Conservation (phyloP, 176 grass and related monocot species). For the Musa itinerans region DNA sequence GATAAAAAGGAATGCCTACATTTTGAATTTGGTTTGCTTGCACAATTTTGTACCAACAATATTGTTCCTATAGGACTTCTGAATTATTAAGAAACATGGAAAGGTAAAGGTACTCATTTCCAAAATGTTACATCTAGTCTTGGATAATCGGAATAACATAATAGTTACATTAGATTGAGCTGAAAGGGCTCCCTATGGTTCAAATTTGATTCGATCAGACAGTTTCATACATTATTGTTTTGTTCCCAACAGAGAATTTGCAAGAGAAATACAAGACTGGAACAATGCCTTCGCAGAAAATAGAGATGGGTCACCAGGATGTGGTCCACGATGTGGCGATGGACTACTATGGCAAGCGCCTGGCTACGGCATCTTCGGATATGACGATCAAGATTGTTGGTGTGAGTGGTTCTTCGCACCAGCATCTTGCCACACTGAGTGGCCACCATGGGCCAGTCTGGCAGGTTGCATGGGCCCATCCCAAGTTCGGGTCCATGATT, state of each 20-base stretch:
- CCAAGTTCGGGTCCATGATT: neutral
- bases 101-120: too few relatives aligned
- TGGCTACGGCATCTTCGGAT: conserved; percentile 1
- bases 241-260: too few relatives aligned
- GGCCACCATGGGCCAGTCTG: conserved; percentile 7
- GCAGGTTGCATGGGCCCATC: conserved; percentile 7
- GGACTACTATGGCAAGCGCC: conserved; percentile 2
- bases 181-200: too few relatives aligned
- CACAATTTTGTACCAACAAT: neutral
- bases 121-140: too few relatives aligned
- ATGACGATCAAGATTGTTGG: conserved; percentile 1
- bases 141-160: too few relatives aligned
- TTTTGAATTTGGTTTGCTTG: neutral
- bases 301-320: conserved; percentile 4
- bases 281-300: neutral
- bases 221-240: too few relatives aligned
- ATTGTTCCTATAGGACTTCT: neutral
- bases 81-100: neutral
- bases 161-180: too few relatives aligned
- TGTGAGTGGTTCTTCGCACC: neutral
- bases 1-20: neutral
- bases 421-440: conserved; percentile 2
- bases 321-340: neutral
- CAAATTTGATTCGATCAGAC: too few relatives aligned
- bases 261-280: neutral